Evolutionary conservation across 148 eudicot genomes (phyloP).

Genomic region (Persicaria maculosa): DNA sequence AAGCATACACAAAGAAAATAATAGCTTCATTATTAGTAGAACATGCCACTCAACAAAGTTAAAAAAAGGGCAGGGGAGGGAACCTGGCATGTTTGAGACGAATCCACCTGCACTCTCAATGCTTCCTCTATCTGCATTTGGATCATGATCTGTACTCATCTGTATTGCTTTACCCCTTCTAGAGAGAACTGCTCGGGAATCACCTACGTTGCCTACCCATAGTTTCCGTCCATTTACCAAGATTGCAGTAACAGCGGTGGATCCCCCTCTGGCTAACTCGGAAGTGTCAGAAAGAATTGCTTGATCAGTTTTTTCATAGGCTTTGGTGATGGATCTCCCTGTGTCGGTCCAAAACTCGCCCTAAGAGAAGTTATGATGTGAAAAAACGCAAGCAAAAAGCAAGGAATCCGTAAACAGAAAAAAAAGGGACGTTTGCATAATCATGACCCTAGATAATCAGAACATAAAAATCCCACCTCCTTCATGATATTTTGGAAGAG

Average conservation of each 20-base stretch:
- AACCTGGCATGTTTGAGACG: constrained; percentile 60
- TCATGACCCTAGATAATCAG: not conserved
- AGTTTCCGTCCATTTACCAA: constrained; percentile 42
- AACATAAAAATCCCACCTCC: constrained; percentile 33
- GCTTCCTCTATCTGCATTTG: constrained; percentile 32
- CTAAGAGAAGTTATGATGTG: constrained; percentile 21
- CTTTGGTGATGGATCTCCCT: constrained; percentile 38
- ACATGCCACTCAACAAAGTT: not conserved
- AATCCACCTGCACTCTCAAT: constrained; percentile 60
- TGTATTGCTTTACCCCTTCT: constrained; percentile 43
- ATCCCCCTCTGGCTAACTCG: constrained; percentile 47
- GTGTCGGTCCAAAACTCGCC: constrained; percentile 59
- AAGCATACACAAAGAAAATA: not conserved
- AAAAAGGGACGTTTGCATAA: not conserved
- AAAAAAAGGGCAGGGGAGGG: not conserved
- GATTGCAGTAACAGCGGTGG: constrained; percentile 63
- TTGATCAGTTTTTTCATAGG: constrained; percentile 50
- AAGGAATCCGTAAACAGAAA: not conserved
- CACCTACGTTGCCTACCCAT: constrained; percentile 56
- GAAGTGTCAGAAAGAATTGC: constrained; percentile 36
- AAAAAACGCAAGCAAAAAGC: not conserved
- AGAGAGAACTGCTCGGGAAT: constrained; percentile 51
- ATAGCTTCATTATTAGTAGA: not conserved
- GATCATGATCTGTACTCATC: constrained; percentile 57
- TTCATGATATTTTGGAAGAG: constrained; percentile 39